phyloP scores from a whole-genome alignment of 305 asterid genomes.

The Nicotiana rustica region DNA sequence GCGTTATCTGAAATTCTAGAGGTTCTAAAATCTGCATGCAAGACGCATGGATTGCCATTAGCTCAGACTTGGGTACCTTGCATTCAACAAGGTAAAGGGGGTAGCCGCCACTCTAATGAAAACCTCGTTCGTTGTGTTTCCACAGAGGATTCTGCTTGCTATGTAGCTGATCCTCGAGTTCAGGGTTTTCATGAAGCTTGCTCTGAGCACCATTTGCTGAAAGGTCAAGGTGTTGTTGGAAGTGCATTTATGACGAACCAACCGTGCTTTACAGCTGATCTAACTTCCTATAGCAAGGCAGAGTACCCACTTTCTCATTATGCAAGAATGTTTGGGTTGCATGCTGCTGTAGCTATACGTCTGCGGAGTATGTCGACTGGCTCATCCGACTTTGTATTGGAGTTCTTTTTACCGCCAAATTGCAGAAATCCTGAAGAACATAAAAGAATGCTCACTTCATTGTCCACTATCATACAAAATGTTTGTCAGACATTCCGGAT shows the following conservation, averaged over 20 bases:
- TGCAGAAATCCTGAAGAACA: constrained; percentile 72
- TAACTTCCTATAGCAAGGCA: constrained; percentile 67
- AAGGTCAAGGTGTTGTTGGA: constrained; percentile 85
- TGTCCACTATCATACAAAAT: constrained; percentile 70
- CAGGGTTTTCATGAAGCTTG: constrained; percentile 89
- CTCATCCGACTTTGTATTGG: constrained; percentile 76
- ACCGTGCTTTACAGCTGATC: constrained; percentile 81
- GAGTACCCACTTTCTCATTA: constrained; percentile 95
- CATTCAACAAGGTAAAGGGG: constrained; percentile 71
- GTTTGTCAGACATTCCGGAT: constrained; percentile 68
- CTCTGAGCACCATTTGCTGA: constrained; percentile 83
- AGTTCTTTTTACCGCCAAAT: constrained; percentile 77
- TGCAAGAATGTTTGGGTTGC: constrained; percentile 79
- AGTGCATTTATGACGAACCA: constrained; percentile 75
- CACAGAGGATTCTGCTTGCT: constrained; percentile 84
- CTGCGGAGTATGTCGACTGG: constrained; percentile 71
- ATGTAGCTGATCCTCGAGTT: constrained; percentile 58
- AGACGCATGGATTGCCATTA: constrained; percentile 68
- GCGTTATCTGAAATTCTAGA: constrained; percentile 79
- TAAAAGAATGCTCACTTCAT: constrained; percentile 60
- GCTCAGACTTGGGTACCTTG: constrained; percentile 96
- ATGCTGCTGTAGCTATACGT: constrained; percentile 88
- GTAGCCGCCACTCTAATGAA: constrained; percentile 75
- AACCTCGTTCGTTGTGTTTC: constrained; percentile 69
- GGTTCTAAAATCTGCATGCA: constrained; percentile 70